Percentiles rank a stretch among this genome's conserved stretches.
Evolutionary conservation across 148 eudicot species (phyloP).

Genomic region (Polygonum maritimum): DNA sequence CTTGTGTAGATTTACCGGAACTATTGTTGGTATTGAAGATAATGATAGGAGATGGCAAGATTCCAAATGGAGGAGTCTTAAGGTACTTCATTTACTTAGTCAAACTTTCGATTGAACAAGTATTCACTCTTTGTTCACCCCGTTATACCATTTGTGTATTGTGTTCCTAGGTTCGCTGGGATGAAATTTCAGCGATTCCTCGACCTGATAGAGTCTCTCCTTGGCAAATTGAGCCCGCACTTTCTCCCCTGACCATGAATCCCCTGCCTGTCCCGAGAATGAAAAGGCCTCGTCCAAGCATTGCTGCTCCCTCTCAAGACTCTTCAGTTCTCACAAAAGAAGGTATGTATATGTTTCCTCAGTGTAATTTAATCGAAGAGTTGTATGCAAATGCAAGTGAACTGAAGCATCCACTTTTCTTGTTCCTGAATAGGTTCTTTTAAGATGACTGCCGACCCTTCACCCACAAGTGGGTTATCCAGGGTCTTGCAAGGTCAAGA

Average conservation of each 20-base stretch:
- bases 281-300: constrained; percentile 74
- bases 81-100: constrained; percentile 31
- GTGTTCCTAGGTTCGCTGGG: constrained; percentile 82
- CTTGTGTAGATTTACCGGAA: constrained; percentile 74
- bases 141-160: neutral
- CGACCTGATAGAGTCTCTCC: constrained; percentile 97
- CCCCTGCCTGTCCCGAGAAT: constrained; percentile 69
- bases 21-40: constrained; percentile 89
- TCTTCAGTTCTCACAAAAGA: constrained; percentile 76
- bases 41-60: constrained; percentile 74
- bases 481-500: constrained; percentile 98
- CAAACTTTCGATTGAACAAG: neutral
- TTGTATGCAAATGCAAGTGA: neutral
- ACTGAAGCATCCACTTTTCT: neutral
- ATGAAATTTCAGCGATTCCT: constrained; percentile 73
- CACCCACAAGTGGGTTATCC: constrained; percentile 46
- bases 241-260: constrained; percentile 65
- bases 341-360: constrained; percentile 33
- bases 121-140: neutral
- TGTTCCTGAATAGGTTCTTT: neutral
- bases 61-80: constrained; percentile 89
- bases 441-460: constrained; percentile 52
- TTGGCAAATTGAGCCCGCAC: constrained; percentile 91
- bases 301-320: constrained; percentile 57
- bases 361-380: neutral